These are phyloP conservation scores for Sporothrix brunneoviolacea DNA, from an alignment of 2,329 filamentous ascomycete genomes.

Conservation along the genomic window DNA sequence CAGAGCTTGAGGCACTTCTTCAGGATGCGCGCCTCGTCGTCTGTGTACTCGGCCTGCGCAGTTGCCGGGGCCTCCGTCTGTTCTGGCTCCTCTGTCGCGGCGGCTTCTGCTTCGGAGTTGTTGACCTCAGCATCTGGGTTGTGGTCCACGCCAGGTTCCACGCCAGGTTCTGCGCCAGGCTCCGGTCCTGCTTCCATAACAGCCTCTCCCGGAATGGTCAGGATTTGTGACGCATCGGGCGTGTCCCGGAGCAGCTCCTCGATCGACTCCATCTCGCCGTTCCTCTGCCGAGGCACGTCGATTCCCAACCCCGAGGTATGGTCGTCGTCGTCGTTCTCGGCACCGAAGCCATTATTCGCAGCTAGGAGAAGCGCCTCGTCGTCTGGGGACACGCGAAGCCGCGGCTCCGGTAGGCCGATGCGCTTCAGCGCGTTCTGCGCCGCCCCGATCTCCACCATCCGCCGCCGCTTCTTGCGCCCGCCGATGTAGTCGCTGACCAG, in stretches of 20 bases:
- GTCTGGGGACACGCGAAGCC: constrained; percentile 4
- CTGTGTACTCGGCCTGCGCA: constrained; percentile 36
- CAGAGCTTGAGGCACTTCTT: constrained; percentile 58
- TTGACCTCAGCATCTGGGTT: background rate
- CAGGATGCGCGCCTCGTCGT: constrained; percentile 41
- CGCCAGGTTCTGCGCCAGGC: background rate
- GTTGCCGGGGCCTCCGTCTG: constrained; percentile 18
- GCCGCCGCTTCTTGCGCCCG: constrained; percentile 64
- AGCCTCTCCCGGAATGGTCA: constrained; percentile 7
- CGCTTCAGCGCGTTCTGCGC: constrained; percentile 60
- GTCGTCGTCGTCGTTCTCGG: constrained; percentile 24
- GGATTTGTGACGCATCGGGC: constrained; percentile 43
- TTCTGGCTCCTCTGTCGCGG: background rate
- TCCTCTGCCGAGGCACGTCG: background rate
- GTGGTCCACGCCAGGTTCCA: no score
- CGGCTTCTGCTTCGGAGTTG: background rate
- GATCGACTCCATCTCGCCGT: constrained; percentile 42
- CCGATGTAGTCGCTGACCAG: constrained; percentile 82
- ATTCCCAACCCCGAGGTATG: constrained; percentile 30
- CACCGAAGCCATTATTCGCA: constrained; percentile 24
- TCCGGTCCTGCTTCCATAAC: background rate
- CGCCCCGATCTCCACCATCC: constrained; percentile 73
- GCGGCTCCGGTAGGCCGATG: constrained; percentile 43
- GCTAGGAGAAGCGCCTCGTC: constrained; percentile 3
- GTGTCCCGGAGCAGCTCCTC: constrained; percentile 54